A percentile compares a stretch with the other conserved stretches of the same genome.
Conservation (phyloP, 805 yeast species). For the Clavispora asparagi region DNA sequence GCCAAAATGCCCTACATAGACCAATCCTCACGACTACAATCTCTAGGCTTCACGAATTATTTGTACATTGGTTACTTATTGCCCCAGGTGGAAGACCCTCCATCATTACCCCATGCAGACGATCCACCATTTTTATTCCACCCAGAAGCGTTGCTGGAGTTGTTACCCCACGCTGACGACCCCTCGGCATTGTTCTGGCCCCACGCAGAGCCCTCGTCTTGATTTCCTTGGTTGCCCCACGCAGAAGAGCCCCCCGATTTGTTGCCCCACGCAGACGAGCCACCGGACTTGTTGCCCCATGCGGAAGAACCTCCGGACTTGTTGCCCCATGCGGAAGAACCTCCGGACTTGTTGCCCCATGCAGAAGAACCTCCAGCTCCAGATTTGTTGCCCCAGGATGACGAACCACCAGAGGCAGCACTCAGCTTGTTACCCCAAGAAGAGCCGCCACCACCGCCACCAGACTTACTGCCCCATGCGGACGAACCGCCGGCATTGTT, state of each 20-base stretch:
- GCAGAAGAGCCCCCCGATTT: slow-evolving; percentile 13
- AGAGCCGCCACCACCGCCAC: slow-evolving; percentile 9
- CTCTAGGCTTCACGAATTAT: neutral
- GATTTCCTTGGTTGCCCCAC: slow-evolving; percentile 11
- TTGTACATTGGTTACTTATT: neutral
- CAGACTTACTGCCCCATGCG: slow-evolving; percentile 14
- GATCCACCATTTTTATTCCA: neutral
- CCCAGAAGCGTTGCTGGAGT: slow-evolving; percentile 20
- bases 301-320: slow-evolving; percentile 13
- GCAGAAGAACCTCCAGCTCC: slow-evolving; percentile 2
- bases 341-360: slow-evolving; percentile 12
- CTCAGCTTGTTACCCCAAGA: slow-evolving; percentile 21
- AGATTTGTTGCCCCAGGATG: slow-evolving; percentile 11
- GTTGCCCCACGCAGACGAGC: slow-evolving; percentile 15
- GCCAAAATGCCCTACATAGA: neutral
- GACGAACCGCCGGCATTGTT: slow-evolving; percentile 14
- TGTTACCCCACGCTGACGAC: slow-evolving; percentile 12
- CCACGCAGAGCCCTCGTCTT: slow-evolving; percentile 8
- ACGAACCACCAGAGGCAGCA: slow-evolving; percentile 4
- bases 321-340: slow-evolving; percentile 21
- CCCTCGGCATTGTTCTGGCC: slow-evolving; percentile 3
- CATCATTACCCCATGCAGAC: slow-evolving; percentile 25
- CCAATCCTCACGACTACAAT: neutral
- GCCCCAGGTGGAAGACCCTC: slow-evolving; percentile 9
- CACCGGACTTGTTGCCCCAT: slow-evolving; percentile 14